Conservation (phyloP, 163 green algal species). For the Coccomyxa subellipsoidea region DNA sequence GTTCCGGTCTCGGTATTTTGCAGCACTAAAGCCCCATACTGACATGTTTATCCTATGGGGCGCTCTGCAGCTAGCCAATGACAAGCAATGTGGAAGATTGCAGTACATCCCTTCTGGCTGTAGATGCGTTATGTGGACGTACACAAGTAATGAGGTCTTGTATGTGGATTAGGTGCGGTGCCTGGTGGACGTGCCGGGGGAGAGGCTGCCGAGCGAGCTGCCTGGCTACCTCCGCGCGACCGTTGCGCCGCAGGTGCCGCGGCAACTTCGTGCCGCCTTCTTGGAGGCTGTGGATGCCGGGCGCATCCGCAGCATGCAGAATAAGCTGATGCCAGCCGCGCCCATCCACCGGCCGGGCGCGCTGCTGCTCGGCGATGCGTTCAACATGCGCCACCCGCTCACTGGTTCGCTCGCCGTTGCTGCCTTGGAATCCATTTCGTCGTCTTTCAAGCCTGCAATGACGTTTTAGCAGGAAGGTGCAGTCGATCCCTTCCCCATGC, state of each 20-base stretch:
- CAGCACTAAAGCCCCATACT: too few relatives aligned
- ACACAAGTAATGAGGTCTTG: neutral
- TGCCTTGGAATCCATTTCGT: too few relatives aligned
- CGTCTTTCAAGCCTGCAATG: too few relatives aligned
- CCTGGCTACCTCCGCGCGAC: slow-evolving; percentile 45
- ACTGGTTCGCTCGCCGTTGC: too few relatives aligned
- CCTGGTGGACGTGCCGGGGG: slow-evolving; percentile 89
- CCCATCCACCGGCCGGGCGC: slow-evolving; percentile 82
- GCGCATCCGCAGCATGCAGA: slow-evolving; percentile 82
- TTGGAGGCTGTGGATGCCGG: slow-evolving; percentile 63
- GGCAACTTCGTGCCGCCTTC: slow-evolving; percentile 69
- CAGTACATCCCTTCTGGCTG: too few relatives aligned
- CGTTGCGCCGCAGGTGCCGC: slow-evolving; percentile 67
- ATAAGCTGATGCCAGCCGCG: slow-evolving; percentile 83
- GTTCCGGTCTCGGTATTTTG: neutral
- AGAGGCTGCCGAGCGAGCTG: slow-evolving; percentile 64
- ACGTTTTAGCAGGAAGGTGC: too few relatives aligned
- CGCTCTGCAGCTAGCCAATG: too few relatives aligned
- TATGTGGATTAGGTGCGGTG: slow-evolving; percentile 55
- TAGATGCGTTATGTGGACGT: too few relatives aligned
- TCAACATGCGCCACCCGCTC: slow-evolving; percentile 99
- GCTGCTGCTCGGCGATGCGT: slow-evolving; percentile 94
- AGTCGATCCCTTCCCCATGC: too few relatives aligned
- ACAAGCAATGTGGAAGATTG: too few relatives aligned
- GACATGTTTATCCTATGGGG: too few relatives aligned